Evolutionary conservation across 2,329 filamentous ascomycete genomes (phyloP).

Genomic region (Diaporthe sp.): DNA sequence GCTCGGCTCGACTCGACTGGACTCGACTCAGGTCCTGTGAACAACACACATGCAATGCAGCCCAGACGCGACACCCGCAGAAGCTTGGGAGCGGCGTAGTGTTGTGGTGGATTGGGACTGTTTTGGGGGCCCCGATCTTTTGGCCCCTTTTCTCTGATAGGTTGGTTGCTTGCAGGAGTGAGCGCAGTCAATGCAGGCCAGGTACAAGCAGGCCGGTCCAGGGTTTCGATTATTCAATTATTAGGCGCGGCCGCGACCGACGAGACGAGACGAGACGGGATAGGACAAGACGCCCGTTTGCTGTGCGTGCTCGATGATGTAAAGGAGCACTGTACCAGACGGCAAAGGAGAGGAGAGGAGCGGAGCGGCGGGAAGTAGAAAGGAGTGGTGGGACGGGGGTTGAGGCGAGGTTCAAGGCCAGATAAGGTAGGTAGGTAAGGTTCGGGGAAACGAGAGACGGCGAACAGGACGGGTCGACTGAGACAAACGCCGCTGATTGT

Average conservation of each 20-base stretch:
- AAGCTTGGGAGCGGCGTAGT: constrained; percentile 8
- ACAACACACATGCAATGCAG: constrained; percentile 36
- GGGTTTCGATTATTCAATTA: constrained; percentile 26
- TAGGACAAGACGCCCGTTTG: neutral
- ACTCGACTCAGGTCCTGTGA: constrained; percentile 30
- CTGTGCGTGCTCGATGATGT: neutral
- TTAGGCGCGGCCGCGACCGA: constrained; percentile 18
- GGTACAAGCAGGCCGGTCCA: constrained; percentile 19
- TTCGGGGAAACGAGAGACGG: constrained; percentile 27
- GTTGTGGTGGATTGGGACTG: constrained; percentile 25
- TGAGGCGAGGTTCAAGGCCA: constrained; percentile 2
- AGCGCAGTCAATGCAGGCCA: constrained; percentile 30
- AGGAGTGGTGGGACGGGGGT: constrained; percentile 1
- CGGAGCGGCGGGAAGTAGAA: constrained; percentile 1
- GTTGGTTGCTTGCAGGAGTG: constrained; percentile 29
- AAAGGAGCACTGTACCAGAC: neutral
- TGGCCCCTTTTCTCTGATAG: constrained; percentile 34
- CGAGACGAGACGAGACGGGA: neutral
- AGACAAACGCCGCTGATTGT: constrained; percentile 29
- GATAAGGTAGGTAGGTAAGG: neutral
- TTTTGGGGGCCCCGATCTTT: constrained; percentile 28
- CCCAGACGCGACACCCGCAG: constrained; percentile 38
- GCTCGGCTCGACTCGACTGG: constrained; percentile 4
- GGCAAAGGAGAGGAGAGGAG: neutral
- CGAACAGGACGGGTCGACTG: constrained; percentile 29